Base-by-base conservation (phyloP, 2,329 filamentous ascomycete species). In the Talaromyces rugulosus region DNA sequence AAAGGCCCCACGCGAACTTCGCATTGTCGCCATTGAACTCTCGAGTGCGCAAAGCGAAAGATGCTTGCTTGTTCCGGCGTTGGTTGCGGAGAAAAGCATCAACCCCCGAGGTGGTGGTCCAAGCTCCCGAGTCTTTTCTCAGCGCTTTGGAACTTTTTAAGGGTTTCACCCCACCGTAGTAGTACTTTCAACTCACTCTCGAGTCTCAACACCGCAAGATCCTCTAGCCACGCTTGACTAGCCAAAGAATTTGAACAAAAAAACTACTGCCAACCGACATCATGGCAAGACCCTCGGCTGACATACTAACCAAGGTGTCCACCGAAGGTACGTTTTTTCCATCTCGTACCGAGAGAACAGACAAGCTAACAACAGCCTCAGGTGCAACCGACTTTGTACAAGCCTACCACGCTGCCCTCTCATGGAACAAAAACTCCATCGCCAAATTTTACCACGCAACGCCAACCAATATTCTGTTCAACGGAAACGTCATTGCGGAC, bases 331-430 rank as follows among this genome's bases (percentile, higher is more conserved):
- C 56, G 63, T 63, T 40, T 23, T 5, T n/a, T 42, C 42, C 31
- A 30, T 47, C 30, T n/a, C 31, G 31, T 12, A 18, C 50, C 58
- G 44, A 54, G 12, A 23, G 2, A 12, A 40, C 14, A 54, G 12
- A 23, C 1, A 12, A 40, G 4, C 36, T 30, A 31, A 53, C 50
- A 14, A 2, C n/a, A 16, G 31, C 8, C 12, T 28, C 67, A 90
- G 91, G 88, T 63, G 89, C 91, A 59, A 85, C 89, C 67, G 80
- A 78, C 59, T 94, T 96, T 69, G 82, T 89, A 66, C 86, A 88
- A 64, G 81, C 84, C 65, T 96, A 89, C 80, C 96, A 96, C 78
- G 81, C 83, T 31, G 83, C 89, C n/a, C 80, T 96, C 58, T 87
- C 89, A 75, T 83, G 81, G 62, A 75, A 81, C 50, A 82, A 83